phyloP scores from a whole-genome alignment of 2,329 filamentous ascomycete genomes.

The Aschersonia sp. region DNA sequence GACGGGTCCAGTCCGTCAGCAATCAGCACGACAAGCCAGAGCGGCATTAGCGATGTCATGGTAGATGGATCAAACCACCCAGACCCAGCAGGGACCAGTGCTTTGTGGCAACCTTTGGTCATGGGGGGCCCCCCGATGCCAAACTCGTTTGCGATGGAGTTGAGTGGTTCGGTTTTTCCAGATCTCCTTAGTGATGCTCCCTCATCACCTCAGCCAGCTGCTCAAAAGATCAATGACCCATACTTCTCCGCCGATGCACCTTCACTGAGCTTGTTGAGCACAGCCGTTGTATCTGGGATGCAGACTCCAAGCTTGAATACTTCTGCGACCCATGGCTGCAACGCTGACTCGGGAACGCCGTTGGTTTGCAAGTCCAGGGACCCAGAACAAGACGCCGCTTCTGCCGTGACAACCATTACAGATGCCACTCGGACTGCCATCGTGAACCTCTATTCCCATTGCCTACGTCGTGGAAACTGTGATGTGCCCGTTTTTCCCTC shows the following conservation, averaged over 20 bases:
- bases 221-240: conserved; percentile 56
- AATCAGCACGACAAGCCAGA: conserved; percentile 89
- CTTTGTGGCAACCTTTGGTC: conserved; percentile 57
- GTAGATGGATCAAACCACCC: conserved; percentile 64
- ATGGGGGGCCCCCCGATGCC: conserved; percentile 55
- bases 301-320: conserved; percentile 48
- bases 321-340: conserved; percentile 46
- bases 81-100: conserved; percentile 34
- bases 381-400: conserved; percentile 44
- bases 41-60: conserved; percentile 82
- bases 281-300: conserved; percentile 53
- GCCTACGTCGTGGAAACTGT: conserved; percentile 39
- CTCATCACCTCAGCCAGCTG: conserved; percentile 62
- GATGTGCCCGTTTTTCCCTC: conserved; percentile 43
- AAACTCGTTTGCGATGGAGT: conserved; percentile 61
- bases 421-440: conserved; percentile 49
- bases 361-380: conserved; percentile 41
- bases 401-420: conserved; percentile 49
- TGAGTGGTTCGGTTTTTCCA: conserved; percentile 59
- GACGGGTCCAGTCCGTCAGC: conserved; percentile 92
- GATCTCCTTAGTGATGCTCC: conserved; percentile 61
- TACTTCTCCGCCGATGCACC: conserved; percentile 70
- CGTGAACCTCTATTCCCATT: conserved; percentile 43
- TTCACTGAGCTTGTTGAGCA: conserved; percentile 59
- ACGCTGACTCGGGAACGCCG: conserved; percentile 54